Evolutionary conservation across 2,329 filamentous ascomycete species (phyloP).

Genomic region (Beauveria medogensis): DNA sequence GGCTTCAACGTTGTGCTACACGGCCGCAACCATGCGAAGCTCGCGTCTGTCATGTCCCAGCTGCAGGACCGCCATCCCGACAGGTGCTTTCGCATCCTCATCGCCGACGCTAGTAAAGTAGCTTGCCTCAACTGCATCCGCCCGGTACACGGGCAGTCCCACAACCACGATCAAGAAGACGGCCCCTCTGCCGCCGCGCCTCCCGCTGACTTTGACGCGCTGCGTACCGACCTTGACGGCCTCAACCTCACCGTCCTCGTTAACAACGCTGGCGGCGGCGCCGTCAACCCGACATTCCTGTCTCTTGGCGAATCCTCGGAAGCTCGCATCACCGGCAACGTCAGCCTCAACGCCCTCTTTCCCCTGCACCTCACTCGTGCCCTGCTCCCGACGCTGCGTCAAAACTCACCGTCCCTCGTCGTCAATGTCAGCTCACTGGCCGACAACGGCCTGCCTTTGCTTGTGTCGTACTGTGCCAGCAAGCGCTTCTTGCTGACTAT

Average conservation of each 20-base stretch:
- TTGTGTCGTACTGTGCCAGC: conserved; percentile 34
- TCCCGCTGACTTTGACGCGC: conserved; percentile 4
- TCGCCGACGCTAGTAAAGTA: conserved; percentile 19
- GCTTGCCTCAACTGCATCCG: conserved; percentile 11
- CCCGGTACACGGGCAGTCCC: neutral
- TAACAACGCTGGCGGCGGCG: conserved; percentile 24
- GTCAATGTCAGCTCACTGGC: conserved; percentile 42
- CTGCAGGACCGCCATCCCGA: conserved; percentile 17
- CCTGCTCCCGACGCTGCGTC: conserved; percentile 32
- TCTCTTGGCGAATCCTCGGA: conserved; percentile 27
- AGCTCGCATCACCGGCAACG: conserved; percentile 28
- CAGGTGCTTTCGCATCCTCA: conserved; percentile 21
- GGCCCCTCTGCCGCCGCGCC: neutral
- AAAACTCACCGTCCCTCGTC: conserved; percentile 35
- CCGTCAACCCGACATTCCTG: conserved; percentile 23
- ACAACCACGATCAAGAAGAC: neutral
- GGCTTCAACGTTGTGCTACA: conserved; percentile 29
- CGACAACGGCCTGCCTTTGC: conserved; percentile 37
- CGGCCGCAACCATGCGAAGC: conserved; percentile 23
- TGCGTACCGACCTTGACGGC: conserved; percentile 7
- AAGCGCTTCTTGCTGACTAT: conserved; percentile 39
- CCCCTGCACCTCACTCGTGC: conserved; percentile 38
- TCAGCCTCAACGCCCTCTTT: conserved; percentile 43
- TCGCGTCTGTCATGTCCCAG: conserved; percentile 19
- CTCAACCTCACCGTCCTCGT: conserved; percentile 17